These are phyloP conservation scores for Scutellaria minor DNA, from an alignment of 257 asterid species.

Conservation along the genomic window DNA sequence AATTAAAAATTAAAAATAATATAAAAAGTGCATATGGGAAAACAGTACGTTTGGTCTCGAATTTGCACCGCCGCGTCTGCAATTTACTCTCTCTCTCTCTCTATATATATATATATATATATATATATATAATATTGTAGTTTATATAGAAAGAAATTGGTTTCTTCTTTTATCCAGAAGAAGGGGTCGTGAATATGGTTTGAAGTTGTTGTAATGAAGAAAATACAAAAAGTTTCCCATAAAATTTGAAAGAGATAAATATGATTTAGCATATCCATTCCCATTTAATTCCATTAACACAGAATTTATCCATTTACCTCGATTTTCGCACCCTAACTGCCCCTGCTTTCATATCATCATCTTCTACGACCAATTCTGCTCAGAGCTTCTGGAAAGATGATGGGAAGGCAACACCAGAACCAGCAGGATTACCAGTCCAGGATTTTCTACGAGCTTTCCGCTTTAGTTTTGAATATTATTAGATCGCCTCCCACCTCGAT, in stretches of 20 bases:
- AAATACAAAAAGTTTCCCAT: conserved; percentile 13
- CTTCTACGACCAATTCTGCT: neutral
- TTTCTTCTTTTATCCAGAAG: too few relatives aligned
- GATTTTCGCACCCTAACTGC: conserved; percentile 38
- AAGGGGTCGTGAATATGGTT: too few relatives aligned
- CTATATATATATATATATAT: too few relatives aligned
- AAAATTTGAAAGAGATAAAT: conserved; percentile 34
- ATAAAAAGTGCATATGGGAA: too few relatives aligned
- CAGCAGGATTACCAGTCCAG: conserved; percentile 48
- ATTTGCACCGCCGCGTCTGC: conserved; percentile 18
- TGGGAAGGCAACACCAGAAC: conserved; percentile 43
- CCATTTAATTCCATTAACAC: conserved; percentile 10
- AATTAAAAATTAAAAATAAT: too few relatives aligned
- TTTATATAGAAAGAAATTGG: too few relatives aligned
- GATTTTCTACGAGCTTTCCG: conserved; percentile 50
- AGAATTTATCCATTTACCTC: conserved; percentile 62
- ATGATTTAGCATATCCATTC: conserved; percentile 28
- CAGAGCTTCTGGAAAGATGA: conserved; percentile 22
- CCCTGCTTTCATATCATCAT: conserved; percentile 10
- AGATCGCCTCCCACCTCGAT: conserved; percentile 48
- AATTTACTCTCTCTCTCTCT: neutral
- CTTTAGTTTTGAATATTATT: conserved; percentile 48
- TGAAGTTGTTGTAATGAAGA: neutral
- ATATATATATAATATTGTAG: too few relatives aligned
- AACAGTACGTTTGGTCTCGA: neutral